These are phyloP conservation scores for Biscogniauxia sp. DNA, from an alignment of 2,329 filamentous ascomycete genomes.

Conservation along the genomic window DNA sequence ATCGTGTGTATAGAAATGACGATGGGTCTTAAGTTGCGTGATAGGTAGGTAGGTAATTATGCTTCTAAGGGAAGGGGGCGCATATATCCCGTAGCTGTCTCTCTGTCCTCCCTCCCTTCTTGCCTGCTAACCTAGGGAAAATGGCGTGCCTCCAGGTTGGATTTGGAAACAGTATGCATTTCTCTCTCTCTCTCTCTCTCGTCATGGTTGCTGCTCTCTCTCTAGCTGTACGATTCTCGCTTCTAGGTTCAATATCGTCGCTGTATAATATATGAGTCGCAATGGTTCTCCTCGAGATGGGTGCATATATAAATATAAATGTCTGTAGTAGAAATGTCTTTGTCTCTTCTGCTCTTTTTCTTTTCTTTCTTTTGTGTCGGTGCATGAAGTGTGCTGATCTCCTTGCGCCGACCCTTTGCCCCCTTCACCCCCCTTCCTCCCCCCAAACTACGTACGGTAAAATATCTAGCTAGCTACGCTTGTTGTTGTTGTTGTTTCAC, in stretches of 20 bases:
- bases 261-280: slow-evolving; percentile 10
- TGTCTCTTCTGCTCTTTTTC: too few relatives aligned
- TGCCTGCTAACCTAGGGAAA: not conserved
- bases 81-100: not conserved
- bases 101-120: not conserved
- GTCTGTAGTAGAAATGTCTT: too few relatives aligned
- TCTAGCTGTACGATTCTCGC: slow-evolving; percentile 30
- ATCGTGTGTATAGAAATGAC: not conserved
- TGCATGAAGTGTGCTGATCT: too few relatives aligned
- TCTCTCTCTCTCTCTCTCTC: not conserved
- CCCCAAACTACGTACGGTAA: too few relatives aligned
- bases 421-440: too few relatives aligned
- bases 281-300: not conserved
- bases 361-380: too few relatives aligned
- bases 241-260: slow-evolving; percentile 30
- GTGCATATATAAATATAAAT: not conserved
- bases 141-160: not conserved
- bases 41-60: not conserved
- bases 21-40: not conserved
- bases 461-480: too few relatives aligned
- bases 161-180: not conserved
- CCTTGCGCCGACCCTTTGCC: not conserved
- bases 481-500: too few relatives aligned
- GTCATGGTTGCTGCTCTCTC: slow-evolving; percentile 19
- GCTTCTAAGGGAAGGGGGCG: not conserved